A percentile compares a stretch with the other conserved stretches of the same genome.
These are phyloP conservation scores for Cystobasidium slooffiae DNA, from an alignment of 1,284 basidiomycete genomes.

Conservation along the genomic window DNA sequence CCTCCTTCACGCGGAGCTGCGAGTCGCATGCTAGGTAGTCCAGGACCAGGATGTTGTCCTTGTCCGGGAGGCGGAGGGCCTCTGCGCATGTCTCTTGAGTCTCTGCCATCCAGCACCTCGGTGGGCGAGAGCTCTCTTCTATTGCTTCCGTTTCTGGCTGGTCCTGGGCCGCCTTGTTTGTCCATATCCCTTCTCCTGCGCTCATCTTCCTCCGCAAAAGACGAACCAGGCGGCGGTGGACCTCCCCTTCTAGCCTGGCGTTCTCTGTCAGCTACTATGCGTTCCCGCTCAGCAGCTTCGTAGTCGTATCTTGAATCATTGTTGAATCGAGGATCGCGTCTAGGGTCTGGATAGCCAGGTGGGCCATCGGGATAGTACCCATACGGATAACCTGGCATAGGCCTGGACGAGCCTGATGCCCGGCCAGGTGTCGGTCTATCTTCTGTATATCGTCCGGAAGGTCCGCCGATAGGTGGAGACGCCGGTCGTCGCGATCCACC, in stretches of 20 bases:
- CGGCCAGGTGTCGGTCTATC: not conserved
- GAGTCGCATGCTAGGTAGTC: conserved; percentile 4
- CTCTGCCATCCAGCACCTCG: not conserved
- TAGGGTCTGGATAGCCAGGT: conserved; percentile 19
- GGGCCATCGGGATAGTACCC: not conserved
- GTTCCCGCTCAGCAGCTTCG: not conserved
- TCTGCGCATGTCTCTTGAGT: not conserved
- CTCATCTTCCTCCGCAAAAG: not conserved
- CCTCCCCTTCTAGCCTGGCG: conserved; percentile 7
- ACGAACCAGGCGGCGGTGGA: not conserved
- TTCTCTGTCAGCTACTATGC: conserved; percentile 5
- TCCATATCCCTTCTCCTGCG: conserved; percentile 9
- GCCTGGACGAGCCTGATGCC: not conserved
- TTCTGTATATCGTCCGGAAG: not conserved
- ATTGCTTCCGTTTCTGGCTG: not conserved
- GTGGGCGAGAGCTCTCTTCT: conserved; percentile 1
- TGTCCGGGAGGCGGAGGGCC: not conserved
- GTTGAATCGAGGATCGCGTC: not conserved
- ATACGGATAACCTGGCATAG: not conserved
- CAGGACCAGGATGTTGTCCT: not conserved
- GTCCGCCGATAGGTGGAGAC: not conserved
- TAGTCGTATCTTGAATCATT: conserved; percentile 9
- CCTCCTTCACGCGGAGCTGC: not conserved
- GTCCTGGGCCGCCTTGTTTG: not conserved
- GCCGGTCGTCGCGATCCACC: not conserved